Evolutionary conservation across 495 filamentous ascomycete species (phyloP).

Genomic region (Penicillium waksmanii): DNA sequence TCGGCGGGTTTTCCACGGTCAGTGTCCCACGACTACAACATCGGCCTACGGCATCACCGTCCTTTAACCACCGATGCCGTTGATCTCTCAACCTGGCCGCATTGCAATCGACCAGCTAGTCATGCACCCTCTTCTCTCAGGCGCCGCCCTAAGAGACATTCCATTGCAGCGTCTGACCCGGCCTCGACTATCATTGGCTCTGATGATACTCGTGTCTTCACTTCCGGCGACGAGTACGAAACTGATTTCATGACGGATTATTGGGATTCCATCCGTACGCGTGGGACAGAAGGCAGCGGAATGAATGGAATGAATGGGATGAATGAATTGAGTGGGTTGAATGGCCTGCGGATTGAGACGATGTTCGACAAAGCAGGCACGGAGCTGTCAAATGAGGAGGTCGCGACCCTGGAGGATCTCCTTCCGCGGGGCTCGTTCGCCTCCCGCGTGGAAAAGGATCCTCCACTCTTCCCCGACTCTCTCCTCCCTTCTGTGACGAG

Average conservation of each 20-base stretch:
- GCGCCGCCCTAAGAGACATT: conserved; percentile 48
- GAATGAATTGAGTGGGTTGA: conserved; percentile 57
- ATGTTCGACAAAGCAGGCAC: conserved; percentile 84
- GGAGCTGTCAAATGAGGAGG: conserved; percentile 57
- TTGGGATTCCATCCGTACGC: conserved; percentile 88
- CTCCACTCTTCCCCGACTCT: conserved; percentile 38
- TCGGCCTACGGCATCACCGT: conserved; percentile 26
- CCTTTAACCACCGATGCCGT: conserved; percentile 38
- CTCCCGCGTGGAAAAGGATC: conserved; percentile 33
- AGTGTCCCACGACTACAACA: conserved; percentile 32
- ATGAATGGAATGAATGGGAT: conserved; percentile 54
- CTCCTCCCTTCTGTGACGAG: conserved; percentile 55
- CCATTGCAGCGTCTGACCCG: conserved; percentile 65
- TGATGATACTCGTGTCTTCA: conserved; percentile 77
- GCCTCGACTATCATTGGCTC: conserved; percentile 83
- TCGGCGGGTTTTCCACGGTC: conserved; percentile 26
- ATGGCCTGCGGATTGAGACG: conserved; percentile 71
- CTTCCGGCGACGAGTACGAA: conserved; percentile 82
- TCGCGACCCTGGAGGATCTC: conserved; percentile 59
- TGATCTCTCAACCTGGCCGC: conserved; percentile 32
- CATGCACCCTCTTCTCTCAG: conserved; percentile 34
- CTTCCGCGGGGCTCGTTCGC: conserved; percentile 48
- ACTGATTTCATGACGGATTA: conserved; percentile 87
- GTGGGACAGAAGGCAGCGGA: conserved; percentile 66
- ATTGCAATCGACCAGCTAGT: conserved; percentile 19